Evolutionary conservation across 2,329 filamentous ascomycete genomes (phyloP), one percentile per base, ranked within the genome.

Genomic region (Elsinoe ampelina): DNA sequence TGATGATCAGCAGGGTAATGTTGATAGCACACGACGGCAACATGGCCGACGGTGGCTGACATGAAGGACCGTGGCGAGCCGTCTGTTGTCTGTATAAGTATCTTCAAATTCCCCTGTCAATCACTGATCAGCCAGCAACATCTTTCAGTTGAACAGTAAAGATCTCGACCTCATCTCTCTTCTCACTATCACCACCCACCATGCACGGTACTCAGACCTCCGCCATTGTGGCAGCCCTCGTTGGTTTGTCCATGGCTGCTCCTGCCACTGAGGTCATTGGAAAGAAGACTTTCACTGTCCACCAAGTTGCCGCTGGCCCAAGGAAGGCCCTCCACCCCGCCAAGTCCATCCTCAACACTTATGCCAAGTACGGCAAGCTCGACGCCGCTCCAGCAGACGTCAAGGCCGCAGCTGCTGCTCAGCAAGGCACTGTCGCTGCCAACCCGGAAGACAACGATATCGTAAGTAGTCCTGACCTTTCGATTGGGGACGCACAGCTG

Each of bases 371-470:
- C 13, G 54, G 54, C 54, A 56, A 56, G 42, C 54, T 56, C 30
- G 42, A 56, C 30, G 26, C 30, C 36, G 54, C 30, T 11, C 54
- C 54, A 3, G 57, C 62, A 3, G 58, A 62, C 7, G 64, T 67
- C 43, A 60, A 62, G 42, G 62, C 61, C 32, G 52, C 52, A 43
- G 69, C 68, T 35, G 72, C 69, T 7, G 65, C 63, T 26, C 71
- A 69, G 58, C 64, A 62, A 48, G 74, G 74, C 41, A 62, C 66
- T 55, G 72, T 70, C 15, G 61, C 68, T 55, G 73, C 74, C 50
- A 68, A 66, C 39, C 73, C 74, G 8, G 26, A 56, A 17, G 54
- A 47, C 42, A 36, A 48, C 19, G 54, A 56, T 47, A 41, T 20
- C 2, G 54, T 56, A 56, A 13, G 41, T 47, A 30, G 26, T 26